Evolutionary conservation across 129 eudicot species (phyloP).

Genomic region (Chrysanthemum lavandulifolium): DNA sequence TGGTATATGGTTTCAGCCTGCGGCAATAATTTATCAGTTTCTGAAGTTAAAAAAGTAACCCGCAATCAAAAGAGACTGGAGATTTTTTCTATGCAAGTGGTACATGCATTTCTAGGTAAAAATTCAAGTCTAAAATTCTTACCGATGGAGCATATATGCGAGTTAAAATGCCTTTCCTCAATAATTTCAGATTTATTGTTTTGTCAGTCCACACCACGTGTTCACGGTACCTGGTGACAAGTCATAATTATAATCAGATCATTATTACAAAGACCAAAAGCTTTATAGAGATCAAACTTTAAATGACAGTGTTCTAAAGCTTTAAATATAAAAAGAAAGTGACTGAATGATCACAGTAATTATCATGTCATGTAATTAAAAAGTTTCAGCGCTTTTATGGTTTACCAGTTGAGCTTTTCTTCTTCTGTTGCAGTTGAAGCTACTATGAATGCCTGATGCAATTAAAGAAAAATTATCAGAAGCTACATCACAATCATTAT

Average conservation of each 20-base stretch:
- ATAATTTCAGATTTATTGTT: constrained; percentile 59
- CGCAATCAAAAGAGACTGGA: neutral
- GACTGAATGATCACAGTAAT: neutral
- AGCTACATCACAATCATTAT: neutral
- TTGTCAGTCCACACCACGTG: constrained; percentile 96
- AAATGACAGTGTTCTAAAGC: neutral
- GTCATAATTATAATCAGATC: constrained; percentile 20
- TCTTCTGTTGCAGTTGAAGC: constrained; percentile 95
- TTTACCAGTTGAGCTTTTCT: constrained; percentile 87
- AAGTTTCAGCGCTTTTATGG: neutral
- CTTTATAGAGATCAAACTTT: neutral
- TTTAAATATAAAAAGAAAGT: neutral
- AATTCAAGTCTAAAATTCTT: constrained; percentile 17
- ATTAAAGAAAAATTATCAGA: constrained; percentile 1
- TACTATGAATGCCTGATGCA: constrained; percentile 86
- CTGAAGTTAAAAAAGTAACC: neutral
- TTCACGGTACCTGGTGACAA: constrained; percentile 71
- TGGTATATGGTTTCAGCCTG: too few species aligned
- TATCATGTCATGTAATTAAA: neutral
- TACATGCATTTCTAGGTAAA: neutral
- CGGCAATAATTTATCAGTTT: neutral
- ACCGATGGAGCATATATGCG: constrained; percentile 98
- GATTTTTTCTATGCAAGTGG: too few species aligned
- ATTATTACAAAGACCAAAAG: neutral
- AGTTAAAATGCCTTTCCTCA: constrained; percentile 87